Evolutionary conservation across 768 basidiomycete genomes (phyloP).

Genomic region (Clitopilus hobsonii): DNA sequence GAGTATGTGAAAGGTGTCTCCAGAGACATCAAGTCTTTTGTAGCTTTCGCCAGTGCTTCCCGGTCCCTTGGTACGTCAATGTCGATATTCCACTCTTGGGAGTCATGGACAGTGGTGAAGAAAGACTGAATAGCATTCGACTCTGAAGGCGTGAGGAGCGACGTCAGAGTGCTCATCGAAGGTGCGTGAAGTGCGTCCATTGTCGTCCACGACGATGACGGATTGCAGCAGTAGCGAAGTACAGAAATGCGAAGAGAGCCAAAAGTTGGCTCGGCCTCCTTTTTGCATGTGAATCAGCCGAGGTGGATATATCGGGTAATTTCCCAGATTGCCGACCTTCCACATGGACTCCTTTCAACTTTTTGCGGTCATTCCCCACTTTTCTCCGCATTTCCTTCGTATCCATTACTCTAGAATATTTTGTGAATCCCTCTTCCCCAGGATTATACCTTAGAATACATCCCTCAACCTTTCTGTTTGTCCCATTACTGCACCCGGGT

Average conservation of each 20-base stretch:
- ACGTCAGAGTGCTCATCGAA: conserved; percentile 16
- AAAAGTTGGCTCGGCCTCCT: not conserved
- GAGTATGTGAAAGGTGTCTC: conserved; percentile 23
- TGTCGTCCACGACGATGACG: conserved; percentile 7
- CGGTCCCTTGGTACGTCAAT: conserved; percentile 43
- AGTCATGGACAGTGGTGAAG: conserved; percentile 48
- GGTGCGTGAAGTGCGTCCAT: conserved; percentile 8
- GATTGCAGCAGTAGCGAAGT: not conserved
- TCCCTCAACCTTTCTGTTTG: not conserved
- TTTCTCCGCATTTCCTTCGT: not conserved
- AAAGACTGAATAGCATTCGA: conserved; percentile 67
- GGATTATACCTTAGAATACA: not conserved
- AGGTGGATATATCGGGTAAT: conserved; percentile 1
- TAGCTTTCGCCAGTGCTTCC: conserved; percentile 71
- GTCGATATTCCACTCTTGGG: conserved; percentile 41
- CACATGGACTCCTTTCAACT: not conserved
- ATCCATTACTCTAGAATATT: not conserved
- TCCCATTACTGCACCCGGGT: not conserved
- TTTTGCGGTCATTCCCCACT: not conserved
- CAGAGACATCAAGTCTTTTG: conserved; percentile 79
- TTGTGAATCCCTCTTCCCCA: not conserved
- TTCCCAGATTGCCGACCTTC: not conserved
- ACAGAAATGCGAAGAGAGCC: conserved; percentile 1
- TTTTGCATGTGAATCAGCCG: conserved; percentile 1
- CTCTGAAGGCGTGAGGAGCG: conserved; percentile 64